These are phyloP conservation scores for Epichloe hybrida DNA, from an alignment of 2,329 filamentous ascomycete species.

Conservation along the genomic window DNA sequence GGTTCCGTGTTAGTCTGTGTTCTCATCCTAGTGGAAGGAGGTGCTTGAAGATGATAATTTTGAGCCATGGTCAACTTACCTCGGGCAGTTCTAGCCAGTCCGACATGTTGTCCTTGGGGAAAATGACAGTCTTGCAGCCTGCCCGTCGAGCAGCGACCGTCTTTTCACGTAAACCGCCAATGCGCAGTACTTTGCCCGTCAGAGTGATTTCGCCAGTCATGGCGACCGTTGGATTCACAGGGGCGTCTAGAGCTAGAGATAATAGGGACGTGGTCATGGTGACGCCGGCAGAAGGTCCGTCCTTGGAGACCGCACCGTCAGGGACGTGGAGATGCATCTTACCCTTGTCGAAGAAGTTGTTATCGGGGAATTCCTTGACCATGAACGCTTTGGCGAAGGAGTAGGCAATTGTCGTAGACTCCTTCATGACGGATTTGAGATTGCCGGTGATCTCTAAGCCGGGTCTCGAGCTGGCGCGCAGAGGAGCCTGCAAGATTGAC, in stretches of 20 bases:
- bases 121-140: slow-evolving; percentile 85
- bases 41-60: no score
- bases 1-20: not conserved
- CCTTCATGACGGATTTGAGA: slow-evolving; percentile 94
- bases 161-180: slow-evolving; percentile 91
- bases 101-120: slow-evolving; percentile 87
- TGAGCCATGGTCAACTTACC: slow-evolving; percentile 43
- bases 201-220: slow-evolving; percentile 98
- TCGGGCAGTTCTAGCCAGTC: slow-evolving; percentile 96
- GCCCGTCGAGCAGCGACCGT: slow-evolving; percentile 88
- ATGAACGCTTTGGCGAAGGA: slow-evolving; percentile 87
- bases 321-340: slow-evolving; percentile 93
- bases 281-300: slow-evolving; percentile 84
- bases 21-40: no score
- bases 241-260: slow-evolving; percentile 65
- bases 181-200: slow-evolving; percentile 89
- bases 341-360: slow-evolving; percentile 92
- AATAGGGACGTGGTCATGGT: slow-evolving; percentile 95
- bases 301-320: slow-evolving; percentile 90
- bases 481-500: slow-evolving; percentile 77
- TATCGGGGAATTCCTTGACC: slow-evolving; percentile 72
- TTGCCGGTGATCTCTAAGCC: slow-evolving; percentile 88
- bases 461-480: slow-evolving; percentile 60
- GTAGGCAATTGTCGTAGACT: slow-evolving; percentile 89
- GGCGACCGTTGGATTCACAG: slow-evolving; percentile 73